Evolutionary conservation across 2,329 filamentous ascomycete species (phyloP).

Genomic region (Beauveria australis): DNA sequence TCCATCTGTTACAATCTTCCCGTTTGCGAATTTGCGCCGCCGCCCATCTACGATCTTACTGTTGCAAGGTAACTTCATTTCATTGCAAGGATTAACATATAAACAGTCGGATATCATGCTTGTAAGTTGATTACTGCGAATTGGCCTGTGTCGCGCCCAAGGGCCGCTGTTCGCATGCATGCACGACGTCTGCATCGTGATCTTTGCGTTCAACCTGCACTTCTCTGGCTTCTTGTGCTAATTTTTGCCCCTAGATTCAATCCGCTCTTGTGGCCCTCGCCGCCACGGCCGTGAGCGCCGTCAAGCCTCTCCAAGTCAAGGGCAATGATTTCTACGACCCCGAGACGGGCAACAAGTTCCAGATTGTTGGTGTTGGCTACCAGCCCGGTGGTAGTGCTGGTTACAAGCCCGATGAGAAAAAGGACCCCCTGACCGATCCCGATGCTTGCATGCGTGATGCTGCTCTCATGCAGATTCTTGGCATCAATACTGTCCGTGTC

Average conservation of each 20-base stretch:
- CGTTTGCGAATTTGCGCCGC: slow-evolving; percentile 1
- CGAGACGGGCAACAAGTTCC: slow-evolving; percentile 50
- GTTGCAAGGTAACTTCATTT: not conserved
- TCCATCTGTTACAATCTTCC: not conserved
- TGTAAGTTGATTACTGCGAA: slow-evolving; percentile 8
- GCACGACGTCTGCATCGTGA: not conserved
- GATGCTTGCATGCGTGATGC: slow-evolving; percentile 55
- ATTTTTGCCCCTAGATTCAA: slow-evolving; percentile 24
- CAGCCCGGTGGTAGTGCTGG: slow-evolving; percentile 59
- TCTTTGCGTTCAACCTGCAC: not conserved
- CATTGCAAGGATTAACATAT: not conserved
- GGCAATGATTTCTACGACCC: slow-evolving; percentile 54
- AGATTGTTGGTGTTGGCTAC: slow-evolving; percentile 61
- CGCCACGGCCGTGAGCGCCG: slow-evolving; percentile 46
- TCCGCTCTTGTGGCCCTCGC: slow-evolving; percentile 43
- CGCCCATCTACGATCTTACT: not conserved
- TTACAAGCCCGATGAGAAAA: slow-evolving; percentile 44
- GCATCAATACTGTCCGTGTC: slow-evolving; percentile 61
- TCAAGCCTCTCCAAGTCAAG: slow-evolving; percentile 47
- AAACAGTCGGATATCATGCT: not conserved
- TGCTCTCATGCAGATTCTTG: slow-evolving; percentile 55
- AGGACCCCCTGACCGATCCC: slow-evolving; percentile 52
- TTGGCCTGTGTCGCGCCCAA: not conserved
- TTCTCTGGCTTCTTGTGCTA: slow-evolving; percentile 4
- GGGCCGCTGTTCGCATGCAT: not conserved